A percentile compares a stretch with the other conserved stretches of the same genome.
These are phyloP conservation scores for Rhodotorula sp. DNA, from an alignment of 1,284 basidiomycete species.

Conservation along the genomic window DNA sequence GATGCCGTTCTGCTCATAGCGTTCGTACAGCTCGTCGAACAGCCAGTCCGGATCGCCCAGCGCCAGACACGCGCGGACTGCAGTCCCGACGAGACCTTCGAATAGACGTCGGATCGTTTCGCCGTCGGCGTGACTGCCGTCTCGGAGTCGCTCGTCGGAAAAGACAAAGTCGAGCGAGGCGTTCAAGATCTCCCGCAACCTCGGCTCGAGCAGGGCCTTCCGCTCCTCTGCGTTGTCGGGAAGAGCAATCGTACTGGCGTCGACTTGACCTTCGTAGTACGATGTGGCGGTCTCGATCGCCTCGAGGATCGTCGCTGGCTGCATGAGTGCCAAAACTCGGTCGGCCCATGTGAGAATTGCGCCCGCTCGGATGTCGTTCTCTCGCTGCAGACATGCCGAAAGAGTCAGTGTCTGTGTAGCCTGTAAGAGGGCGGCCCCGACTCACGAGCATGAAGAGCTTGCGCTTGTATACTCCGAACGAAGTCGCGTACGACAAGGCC, in stretches of 20 bases:
- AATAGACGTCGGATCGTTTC: conserved; percentile 89
- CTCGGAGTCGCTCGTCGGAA: conserved; percentile 87
- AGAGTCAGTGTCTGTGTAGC: too few relatives aligned
- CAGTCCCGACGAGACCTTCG: conserved; percentile 78
- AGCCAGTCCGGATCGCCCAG: conserved; percentile 78
- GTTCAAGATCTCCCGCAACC: conserved; percentile 75
- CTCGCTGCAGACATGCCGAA: conserved; percentile 45
- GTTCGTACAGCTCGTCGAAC: conserved; percentile 88
- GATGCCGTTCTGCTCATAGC: conserved; percentile 81
- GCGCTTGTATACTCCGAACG: conserved; percentile 77
- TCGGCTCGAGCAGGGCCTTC: conserved; percentile 66
- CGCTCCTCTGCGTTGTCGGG: conserved; percentile 65
- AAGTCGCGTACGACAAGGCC: conserved; percentile 46
- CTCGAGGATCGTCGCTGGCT: conserved; percentile 80
- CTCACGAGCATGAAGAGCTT: conserved; percentile 86
- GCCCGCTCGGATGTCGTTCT: conserved; percentile 68
- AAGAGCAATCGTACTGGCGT: conserved; percentile 84
- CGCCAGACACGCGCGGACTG: conserved; percentile 76
- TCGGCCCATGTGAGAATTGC: conserved; percentile 94
- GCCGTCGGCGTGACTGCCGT: conserved; percentile 80
- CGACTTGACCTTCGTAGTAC: conserved; percentile 77
- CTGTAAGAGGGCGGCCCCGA: conserved; percentile 18
- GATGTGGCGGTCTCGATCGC: conserved; percentile 82
- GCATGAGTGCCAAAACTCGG: conserved; percentile 76
- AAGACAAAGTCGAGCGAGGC: conserved; percentile 88